Conservation (phyloP, 2,329 filamentous ascomycete species). For the Phialophora expanda region DNA sequence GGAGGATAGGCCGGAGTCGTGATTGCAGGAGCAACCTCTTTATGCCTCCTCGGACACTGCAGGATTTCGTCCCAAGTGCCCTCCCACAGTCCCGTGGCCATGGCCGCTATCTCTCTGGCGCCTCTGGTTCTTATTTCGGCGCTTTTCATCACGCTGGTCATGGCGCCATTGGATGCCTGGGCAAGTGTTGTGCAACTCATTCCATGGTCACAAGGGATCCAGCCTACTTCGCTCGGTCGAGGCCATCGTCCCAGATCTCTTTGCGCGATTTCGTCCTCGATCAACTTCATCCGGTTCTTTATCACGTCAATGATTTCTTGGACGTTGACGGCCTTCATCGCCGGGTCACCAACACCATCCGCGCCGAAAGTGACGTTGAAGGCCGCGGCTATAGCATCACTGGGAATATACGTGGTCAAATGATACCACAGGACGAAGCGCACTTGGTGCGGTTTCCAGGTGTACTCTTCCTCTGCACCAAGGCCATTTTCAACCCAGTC, state of each 20-base stretch:
- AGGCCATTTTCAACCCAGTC: slow-evolving; percentile 46
- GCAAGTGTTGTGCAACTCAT: slow-evolving; percentile 25
- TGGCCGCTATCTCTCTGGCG: slow-evolving; percentile 12
- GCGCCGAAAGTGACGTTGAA: slow-evolving; percentile 18
- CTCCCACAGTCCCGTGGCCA: slow-evolving; percentile 21
- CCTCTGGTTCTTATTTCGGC: slow-evolving; percentile 9
- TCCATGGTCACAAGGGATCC: slow-evolving; percentile 30
- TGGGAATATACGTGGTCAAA: slow-evolving; percentile 23
- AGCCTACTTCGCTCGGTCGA: slow-evolving; percentile 21
- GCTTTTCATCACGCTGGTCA: slow-evolving; percentile 16
- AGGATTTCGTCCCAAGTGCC: slow-evolving; percentile 28
- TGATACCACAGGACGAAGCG: slow-evolving; percentile 32
- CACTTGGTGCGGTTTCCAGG: slow-evolving; percentile 21
- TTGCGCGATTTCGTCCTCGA: slow-evolving; percentile 15
- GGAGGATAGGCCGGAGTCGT: not conserved
- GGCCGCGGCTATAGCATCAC: slow-evolving; percentile 23
- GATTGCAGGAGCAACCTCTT: not conserved
- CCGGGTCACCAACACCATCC: slow-evolving; percentile 6
- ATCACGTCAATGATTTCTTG: slow-evolving; percentile 21
- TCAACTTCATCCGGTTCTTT: not conserved
- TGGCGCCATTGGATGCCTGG: not conserved
- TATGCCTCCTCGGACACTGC: slow-evolving; percentile 27
- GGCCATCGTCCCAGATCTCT: slow-evolving; percentile 15
- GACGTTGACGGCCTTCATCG: slow-evolving; percentile 16
- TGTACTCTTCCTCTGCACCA: slow-evolving; percentile 45